Evolutionary conservation across 768 basidiomycete genomes (phyloP).

Genomic region (Coprinopsis strossmayeri): DNA sequence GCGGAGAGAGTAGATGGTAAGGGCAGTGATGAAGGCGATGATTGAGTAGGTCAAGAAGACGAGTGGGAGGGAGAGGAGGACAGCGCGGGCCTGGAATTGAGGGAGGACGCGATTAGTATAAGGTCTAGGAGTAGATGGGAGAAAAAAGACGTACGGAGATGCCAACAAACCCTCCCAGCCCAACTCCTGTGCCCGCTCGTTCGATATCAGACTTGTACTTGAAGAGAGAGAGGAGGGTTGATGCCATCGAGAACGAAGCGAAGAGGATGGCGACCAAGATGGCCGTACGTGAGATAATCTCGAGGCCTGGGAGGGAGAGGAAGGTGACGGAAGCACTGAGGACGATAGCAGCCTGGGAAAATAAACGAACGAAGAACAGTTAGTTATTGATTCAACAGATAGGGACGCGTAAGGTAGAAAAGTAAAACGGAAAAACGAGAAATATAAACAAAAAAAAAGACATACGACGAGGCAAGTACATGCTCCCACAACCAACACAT

Average conservation of each 20-base stretch:
- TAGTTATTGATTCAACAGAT: slow-evolving; percentile 5
- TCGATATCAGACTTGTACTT: slow-evolving; percentile 63
- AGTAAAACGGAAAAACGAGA: background rate
- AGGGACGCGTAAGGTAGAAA: no score
- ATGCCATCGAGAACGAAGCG: slow-evolving; percentile 62
- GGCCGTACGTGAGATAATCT: slow-evolving; percentile 53
- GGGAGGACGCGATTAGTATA: background rate
- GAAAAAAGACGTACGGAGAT: slow-evolving; percentile 29
- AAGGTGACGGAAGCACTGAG: slow-evolving; percentile 80
- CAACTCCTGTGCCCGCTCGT: slow-evolving; percentile 39
- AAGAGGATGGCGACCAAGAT: slow-evolving; percentile 65
- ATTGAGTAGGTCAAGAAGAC: slow-evolving; percentile 71
- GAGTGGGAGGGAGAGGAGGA: slow-evolving; percentile 65
- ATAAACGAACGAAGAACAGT: slow-evolving; percentile 11
- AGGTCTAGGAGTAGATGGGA: no score
- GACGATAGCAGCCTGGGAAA: slow-evolving; percentile 80
- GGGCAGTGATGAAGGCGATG: slow-evolving; percentile 57
- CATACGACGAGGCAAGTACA: slow-evolving; percentile 61
- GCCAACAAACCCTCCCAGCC: slow-evolving; percentile 50
- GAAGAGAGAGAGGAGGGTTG: slow-evolving; percentile 65
- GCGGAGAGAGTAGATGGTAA: slow-evolving; percentile 61
- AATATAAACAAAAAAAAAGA: slow-evolving; percentile 9
- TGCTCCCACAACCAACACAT: slow-evolving; percentile 58
- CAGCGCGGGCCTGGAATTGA: slow-evolving; percentile 43
- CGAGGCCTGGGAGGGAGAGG: slow-evolving; percentile 71